Conservation (phyloP, 257 asterid species). For the Nicotiana noctiflora region DNA sequence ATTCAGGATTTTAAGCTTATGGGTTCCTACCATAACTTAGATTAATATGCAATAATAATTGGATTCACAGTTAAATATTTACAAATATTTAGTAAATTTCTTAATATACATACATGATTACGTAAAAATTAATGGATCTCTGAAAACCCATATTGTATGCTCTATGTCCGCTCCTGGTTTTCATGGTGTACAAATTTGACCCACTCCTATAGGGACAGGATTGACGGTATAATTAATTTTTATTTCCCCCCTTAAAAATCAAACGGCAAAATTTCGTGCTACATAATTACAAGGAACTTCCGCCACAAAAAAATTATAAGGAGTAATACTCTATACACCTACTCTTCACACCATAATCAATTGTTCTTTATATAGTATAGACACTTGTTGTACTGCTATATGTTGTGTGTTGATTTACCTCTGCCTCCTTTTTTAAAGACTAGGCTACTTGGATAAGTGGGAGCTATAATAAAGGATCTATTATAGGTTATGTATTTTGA, state of each 20-base stretch:
- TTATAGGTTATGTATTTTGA: neutral
- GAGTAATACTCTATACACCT: neutral
- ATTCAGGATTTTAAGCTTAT: too few relatives aligned
- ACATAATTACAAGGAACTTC: neutral
- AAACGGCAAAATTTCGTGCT: neutral
- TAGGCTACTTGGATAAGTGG: neutral
- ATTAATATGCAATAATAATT: too few relatives aligned
- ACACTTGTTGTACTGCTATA: neutral
- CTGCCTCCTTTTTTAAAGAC: neutral
- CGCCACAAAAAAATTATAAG: neutral
- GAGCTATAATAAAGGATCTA: neutral
- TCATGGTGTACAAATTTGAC: neutral
- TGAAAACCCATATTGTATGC: too few relatives aligned
- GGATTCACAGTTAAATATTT: too few relatives aligned
- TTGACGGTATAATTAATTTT: neutral
- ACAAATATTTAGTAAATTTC: too few relatives aligned
- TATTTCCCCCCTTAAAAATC: neutral
- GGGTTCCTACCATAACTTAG: too few relatives aligned
- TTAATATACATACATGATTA: too few relatives aligned
- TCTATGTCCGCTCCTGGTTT: too few relatives aligned
- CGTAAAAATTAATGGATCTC: too few relatives aligned
- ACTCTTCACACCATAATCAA: neutral
- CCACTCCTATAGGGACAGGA: neutral
- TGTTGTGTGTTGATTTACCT: neutral
- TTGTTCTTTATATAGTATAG: neutral